Evolutionary conservation across 202 grass and related monocot species (phyloP).

Genomic region (Panicum virgatum): DNA sequence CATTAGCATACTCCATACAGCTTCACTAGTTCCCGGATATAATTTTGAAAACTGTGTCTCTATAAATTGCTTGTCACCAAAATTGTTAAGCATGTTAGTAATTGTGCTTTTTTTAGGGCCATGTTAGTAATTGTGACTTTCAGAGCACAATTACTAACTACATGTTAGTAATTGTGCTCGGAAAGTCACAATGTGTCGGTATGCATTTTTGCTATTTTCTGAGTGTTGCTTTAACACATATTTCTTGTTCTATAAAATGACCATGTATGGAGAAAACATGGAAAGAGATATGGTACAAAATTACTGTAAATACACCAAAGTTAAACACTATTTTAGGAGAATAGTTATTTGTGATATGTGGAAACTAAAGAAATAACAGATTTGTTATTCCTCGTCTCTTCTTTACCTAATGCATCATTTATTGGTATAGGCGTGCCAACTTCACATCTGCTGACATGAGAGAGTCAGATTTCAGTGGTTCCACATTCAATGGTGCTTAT

Average conservation of each 20-base stretch:
- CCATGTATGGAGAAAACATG: not conserved
- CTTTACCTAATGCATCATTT: slow-evolving; percentile 35
- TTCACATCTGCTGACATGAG: slow-evolving; percentile 98
- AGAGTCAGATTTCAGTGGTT: slow-evolving; percentile 94
- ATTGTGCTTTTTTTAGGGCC: no score
- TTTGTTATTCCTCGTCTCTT: not conserved
- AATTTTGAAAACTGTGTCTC: not conserved
- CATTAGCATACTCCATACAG: not conserved
- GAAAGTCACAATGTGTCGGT: not conserved
- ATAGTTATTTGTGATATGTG: not conserved
- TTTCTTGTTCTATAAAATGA: not conserved
- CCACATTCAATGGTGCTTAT: slow-evolving; percentile 98
- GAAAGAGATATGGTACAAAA: not conserved
- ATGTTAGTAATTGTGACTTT: no score
- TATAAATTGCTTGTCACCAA: not conserved
- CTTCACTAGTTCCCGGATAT: not conserved
- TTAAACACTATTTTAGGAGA: not conserved
- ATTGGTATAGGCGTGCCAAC: slow-evolving; percentile 74
- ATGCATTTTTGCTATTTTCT: not conserved
- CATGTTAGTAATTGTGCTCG: not conserved
- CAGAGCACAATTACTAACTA: no score
- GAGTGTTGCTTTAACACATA: not conserved
- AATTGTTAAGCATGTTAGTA: not conserved
- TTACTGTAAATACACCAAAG: not conserved
- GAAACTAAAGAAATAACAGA: not conserved